Evolutionary conservation across 768 basidiomycete species (phyloP), one percentile per base, ranked within the genome.

Genomic region (Leucocoprinus leucothites): DNA sequence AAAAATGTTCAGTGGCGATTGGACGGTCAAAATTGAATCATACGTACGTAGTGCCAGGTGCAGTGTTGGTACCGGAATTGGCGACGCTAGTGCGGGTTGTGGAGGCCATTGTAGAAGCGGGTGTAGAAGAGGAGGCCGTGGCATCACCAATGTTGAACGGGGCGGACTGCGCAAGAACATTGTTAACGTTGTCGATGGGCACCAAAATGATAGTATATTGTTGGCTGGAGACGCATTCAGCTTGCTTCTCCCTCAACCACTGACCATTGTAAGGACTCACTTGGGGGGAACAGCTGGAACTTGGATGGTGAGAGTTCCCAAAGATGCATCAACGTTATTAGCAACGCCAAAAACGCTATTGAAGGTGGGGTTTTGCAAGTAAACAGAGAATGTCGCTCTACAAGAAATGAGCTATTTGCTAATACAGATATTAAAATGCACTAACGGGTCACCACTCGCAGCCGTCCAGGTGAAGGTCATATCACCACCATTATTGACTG

Each of bases 311-410:
- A 79, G 1, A 1, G 60, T 35, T 0, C 71, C 71, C 3, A 49
- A 11, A 1, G 69, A 38, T 0, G 80, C 71, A 19, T 70, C 54
- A 1, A 87, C 71, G 57, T 80, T 82, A 73, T 78, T 84, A 11
- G 75, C 78, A 52, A 88, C 74, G 44, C 79, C 84, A 46, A 76
- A 80, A 0, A 72, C 51, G 53, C 81, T 67, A 69, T 85, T 71
- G 76, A 87, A 87, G 0, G 25, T 21, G 0, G 60, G 16, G 67
- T 85, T 82, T 46, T 59, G 48, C 52, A 87, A 67, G 65, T 80
- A 73, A 14, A 86, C 31, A 18, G 77, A 70, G 62, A 78, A 82
- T 3, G 54, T 49, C 0, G 47, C 2, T 0, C 71, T 71, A 36
- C 9, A 38, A n/a, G 45, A 45, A 8, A n/a, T 51, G n/a, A 50